phyloP scores from a whole-genome alignment of 768 basidiomycete species.

The Phanerodontia chrysosporium region DNA sequence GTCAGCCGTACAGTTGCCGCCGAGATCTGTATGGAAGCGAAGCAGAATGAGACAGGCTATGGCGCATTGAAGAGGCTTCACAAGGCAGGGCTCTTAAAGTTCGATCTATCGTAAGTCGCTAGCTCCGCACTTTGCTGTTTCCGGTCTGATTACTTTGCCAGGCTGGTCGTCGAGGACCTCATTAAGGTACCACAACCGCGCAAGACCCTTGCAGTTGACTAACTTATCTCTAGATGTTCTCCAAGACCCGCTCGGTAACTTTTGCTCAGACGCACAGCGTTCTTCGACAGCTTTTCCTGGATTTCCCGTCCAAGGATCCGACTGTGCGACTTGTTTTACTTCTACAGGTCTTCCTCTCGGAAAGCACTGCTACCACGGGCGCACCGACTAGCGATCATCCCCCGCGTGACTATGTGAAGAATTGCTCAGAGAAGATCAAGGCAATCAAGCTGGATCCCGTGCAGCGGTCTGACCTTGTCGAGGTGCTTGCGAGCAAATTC shows the following conservation, averaged over 20 bases:
- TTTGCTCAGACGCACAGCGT: constrained; percentile 42
- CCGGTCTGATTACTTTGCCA: constrained; percentile 16
- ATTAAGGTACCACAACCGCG: constrained; percentile 46
- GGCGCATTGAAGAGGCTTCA: constrained; percentile 63
- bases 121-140: neutral
- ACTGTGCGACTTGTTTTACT: constrained; percentile 69
- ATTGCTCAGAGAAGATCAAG: constrained; percentile 45
- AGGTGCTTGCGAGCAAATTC: constrained; percentile 66
- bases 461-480: constrained; percentile 52
- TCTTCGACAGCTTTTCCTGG: constrained; percentile 58
- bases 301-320: constrained; percentile 61
- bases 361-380: constrained; percentile 11
- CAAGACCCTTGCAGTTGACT: neutral
- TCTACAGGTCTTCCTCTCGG: constrained; percentile 55
- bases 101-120: constrained; percentile 55
- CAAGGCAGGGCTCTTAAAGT: constrained; percentile 60
- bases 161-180: constrained; percentile 57
- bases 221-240: constrained; percentile 49
- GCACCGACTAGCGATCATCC: constrained; percentile 15
- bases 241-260: constrained; percentile 64
- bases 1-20: constrained; percentile 79
- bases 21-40: constrained; percentile 79
- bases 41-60: constrained; percentile 66
- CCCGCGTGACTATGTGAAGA: constrained; percentile 9
- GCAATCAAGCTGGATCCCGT: constrained; percentile 51